phyloP scores from a whole-genome alignment of 257 asterid species.

The Mentha longifolia region DNA sequence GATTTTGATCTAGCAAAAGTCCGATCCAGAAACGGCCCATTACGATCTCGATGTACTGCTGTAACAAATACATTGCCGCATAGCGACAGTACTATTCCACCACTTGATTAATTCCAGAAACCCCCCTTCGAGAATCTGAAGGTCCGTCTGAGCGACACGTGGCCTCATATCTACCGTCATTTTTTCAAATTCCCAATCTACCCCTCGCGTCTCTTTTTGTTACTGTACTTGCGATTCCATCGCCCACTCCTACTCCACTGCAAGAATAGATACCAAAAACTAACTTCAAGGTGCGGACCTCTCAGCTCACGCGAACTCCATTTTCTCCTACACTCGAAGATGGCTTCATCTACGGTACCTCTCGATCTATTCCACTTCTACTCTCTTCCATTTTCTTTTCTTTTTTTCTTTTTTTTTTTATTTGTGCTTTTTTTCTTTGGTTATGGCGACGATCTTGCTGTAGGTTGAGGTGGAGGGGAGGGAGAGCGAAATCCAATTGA shows the following conservation, averaged over 20 bases:
- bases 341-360: conserved; percentile 41
- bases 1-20: too few species aligned
- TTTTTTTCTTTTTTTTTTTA: neutral
- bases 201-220: neutral
- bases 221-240: neutral
- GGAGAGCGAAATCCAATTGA: conserved; percentile 44
- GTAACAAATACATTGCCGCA: too few species aligned
- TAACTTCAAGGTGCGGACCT: neutral
- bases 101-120: too few species aligned
- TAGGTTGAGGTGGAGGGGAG: conserved; percentile 51
- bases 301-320: neutral
- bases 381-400: neutral
- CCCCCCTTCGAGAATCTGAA: neutral
- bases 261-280: neutral
- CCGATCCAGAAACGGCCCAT: too few species aligned
- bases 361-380: neutral
- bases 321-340: neutral
- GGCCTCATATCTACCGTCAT: neutral
- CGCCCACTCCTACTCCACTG: neutral
- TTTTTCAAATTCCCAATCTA: neutral
- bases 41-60: too few species aligned
- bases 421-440: neutral
- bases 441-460: neutral
- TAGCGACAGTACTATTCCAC: too few species aligned
- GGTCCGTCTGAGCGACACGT: conserved; percentile 18